Percentiles rank a stretch among this genome's conserved stretches.
These are phyloP conservation scores for Blastobotrys apis DNA, from an alignment of 1,139 yeast species.

Conservation along the genomic window DNA sequence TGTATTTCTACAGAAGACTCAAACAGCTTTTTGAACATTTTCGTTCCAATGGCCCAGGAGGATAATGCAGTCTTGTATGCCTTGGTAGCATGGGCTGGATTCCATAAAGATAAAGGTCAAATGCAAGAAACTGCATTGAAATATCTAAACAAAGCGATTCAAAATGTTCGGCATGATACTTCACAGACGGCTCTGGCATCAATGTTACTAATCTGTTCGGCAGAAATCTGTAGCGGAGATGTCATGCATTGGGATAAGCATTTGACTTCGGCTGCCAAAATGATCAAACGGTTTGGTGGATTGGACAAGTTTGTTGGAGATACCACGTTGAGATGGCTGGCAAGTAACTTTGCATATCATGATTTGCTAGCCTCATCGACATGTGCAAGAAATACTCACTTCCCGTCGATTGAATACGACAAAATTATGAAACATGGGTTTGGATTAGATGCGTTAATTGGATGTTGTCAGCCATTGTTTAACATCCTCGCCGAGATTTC, in stretches of 20 bases:
- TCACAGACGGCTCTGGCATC: slow-evolving; percentile 53
- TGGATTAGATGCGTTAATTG: slow-evolving; percentile 64
- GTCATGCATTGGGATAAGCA: slow-evolving; percentile 31
- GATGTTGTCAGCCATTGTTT: slow-evolving; percentile 65
- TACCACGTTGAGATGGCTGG: slow-evolving; percentile 65
- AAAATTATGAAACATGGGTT: slow-evolving; percentile 37
- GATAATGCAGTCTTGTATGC: slow-evolving; percentile 67
- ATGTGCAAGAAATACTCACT: slow-evolving; percentile 32
- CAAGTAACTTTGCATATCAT: slow-evolving; percentile 79
- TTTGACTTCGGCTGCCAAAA: slow-evolving; percentile 27
- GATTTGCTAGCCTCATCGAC: slow-evolving; percentile 64
- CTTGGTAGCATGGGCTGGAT: slow-evolving; percentile 74
- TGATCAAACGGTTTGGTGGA: slow-evolving; percentile 28
- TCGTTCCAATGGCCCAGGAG: slow-evolving; percentile 69
- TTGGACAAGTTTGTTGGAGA: slow-evolving; percentile 43
- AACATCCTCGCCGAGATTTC: slow-evolving; percentile 65
- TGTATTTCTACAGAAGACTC: slow-evolving; percentile 63
- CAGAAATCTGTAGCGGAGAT: slow-evolving; percentile 30
- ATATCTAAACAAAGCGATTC: slow-evolving; percentile 34
- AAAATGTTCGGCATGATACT: slow-evolving; percentile 20
- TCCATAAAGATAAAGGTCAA: slow-evolving; percentile 48
- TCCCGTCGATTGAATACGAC: slow-evolving; percentile 44
- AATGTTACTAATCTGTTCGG: slow-evolving; percentile 49
- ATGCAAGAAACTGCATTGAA: slow-evolving; percentile 37
- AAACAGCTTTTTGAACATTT: slow-evolving; percentile 67